Conservation (phyloP, 495 filamentous ascomycete species). For the Symbiotaphrina buchneri region DNA sequence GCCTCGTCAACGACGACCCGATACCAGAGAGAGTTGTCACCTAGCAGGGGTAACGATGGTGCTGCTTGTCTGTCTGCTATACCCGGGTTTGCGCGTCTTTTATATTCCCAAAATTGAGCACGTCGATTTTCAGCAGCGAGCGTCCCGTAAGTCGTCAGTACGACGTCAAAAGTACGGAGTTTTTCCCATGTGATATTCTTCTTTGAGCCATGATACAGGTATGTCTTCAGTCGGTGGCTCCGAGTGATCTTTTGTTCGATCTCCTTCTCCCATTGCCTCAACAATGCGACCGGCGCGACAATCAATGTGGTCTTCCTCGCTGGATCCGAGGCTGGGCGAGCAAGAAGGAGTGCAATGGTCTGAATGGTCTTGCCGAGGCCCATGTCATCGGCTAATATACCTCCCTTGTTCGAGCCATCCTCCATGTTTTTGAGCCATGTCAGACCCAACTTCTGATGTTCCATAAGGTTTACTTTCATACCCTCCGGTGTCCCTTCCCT, state of each 20-base stretch:
- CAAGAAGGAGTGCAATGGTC: slow-evolving; percentile 61
- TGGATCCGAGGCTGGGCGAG: slow-evolving; percentile 38
- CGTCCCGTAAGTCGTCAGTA: slow-evolving; percentile 79
- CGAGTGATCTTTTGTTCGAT: slow-evolving; percentile 46
- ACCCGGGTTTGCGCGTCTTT: slow-evolving; percentile 11
- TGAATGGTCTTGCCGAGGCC: slow-evolving; percentile 91
- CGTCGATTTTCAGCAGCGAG: slow-evolving; percentile 45
- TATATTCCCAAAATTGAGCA: slow-evolving; percentile 19
- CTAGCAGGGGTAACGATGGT: slow-evolving; percentile 32
- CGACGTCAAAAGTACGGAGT: slow-evolving; percentile 52
- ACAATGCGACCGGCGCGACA: slow-evolving; percentile 63
- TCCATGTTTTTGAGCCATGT: slow-evolving; percentile 73
- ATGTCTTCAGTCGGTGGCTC: slow-evolving; percentile 33
- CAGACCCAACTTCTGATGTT: slow-evolving; percentile 68
- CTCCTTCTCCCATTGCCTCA: slow-evolving; percentile 81
- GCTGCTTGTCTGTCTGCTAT: slow-evolving; percentile 7
- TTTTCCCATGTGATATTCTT: slow-evolving; percentile 30
- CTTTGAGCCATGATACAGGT: slow-evolving; percentile 40
- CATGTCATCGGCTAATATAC: slow-evolving; percentile 85
- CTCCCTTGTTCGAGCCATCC: slow-evolving; percentile 52
- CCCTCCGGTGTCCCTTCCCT: slow-evolving; percentile 52
- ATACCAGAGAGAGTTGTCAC: slow-evolving; percentile 45
- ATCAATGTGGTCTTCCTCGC: slow-evolving; percentile 64
- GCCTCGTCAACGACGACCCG: slow-evolving; percentile 77
- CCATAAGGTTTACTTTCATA: slow-evolving; percentile 46